Percentiles rank a stretch among this genome's conserved stretches.
These are phyloP conservation scores for Euphrasia confusa DNA, from an alignment of 257 asterid genomes.

Conservation along the genomic window DNA sequence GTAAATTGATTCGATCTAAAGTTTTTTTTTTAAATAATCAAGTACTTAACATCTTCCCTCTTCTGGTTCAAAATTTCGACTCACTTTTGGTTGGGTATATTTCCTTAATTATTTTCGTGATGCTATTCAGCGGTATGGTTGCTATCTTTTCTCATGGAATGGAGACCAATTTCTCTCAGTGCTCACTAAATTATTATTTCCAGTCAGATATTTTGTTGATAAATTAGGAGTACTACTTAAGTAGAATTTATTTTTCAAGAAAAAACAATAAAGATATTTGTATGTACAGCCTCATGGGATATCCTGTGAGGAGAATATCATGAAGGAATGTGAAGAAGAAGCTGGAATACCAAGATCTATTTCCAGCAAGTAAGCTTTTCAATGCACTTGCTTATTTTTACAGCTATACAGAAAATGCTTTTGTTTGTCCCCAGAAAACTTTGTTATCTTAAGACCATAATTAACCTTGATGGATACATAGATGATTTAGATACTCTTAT, in stretches of 20 bases:
- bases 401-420: neutral
- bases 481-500: conserved; percentile 21
- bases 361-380: conserved; percentile 51
- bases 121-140: neutral
- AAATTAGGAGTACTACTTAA: neutral
- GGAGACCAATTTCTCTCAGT: neutral
- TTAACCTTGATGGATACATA: neutral
- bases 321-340: conserved; percentile 93
- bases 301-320: conserved; percentile 72
- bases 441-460: conserved; percentile 9
- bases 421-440: conserved; percentile 12
- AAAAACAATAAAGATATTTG: neutral
- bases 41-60: neutral
- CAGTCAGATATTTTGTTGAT: conserved; percentile 14
- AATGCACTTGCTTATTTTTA: neutral
- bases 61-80: neutral
- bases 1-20: neutral
- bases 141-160: conserved; percentile 10
- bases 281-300: conserved; percentile 74
- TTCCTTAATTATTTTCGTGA: neutral
- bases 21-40: neutral
- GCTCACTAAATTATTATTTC: conserved; percentile 7
- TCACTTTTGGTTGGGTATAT: neutral
- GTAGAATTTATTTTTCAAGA: neutral
- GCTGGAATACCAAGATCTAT: conserved; percentile 83